Evolutionary conservation across 2,329 filamentous ascomycete species (phyloP).

Genomic region (Blastomyces parvus): DNA sequence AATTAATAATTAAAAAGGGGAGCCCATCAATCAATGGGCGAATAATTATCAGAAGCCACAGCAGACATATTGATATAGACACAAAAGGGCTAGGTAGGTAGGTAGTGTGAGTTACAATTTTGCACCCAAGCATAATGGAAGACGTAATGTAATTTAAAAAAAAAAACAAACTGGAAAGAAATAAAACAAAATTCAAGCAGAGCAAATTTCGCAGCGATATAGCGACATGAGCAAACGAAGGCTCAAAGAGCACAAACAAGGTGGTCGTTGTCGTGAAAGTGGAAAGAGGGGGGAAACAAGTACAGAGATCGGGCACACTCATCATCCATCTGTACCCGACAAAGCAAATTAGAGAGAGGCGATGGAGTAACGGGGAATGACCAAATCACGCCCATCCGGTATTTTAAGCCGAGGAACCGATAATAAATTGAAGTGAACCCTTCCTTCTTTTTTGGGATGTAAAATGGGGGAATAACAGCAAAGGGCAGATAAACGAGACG

Average conservation of each 20-base stretch:
- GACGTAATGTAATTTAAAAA: too few relatives aligned
- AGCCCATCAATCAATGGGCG: background rate
- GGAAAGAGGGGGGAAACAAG: background rate
- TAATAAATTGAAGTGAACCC: background rate
- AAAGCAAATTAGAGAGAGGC: background rate
- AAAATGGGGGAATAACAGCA: background rate
- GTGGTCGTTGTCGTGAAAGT: background rate
- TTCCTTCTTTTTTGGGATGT: background rate
- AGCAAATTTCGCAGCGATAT: background rate
- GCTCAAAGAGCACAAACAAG: background rate
- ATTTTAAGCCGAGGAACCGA: background rate
- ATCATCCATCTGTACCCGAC: background rate
- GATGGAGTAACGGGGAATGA: constrained; percentile 2
- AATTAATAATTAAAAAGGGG: background rate
- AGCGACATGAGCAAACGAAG: too few relatives aligned
- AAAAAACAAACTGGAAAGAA: background rate
- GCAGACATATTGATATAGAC: background rate
- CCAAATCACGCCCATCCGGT: background rate
- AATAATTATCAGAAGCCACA: background rate
- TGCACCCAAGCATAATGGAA: background rate
- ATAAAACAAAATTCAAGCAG: background rate
- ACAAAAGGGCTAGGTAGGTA: background rate
- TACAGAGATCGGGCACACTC: background rate
- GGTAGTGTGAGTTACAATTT: background rate
- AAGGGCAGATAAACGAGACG: background rate